Base-by-base conservation (phyloP, 176 grass and related monocot genomes). In the Phoenix roebelenii region DNA sequence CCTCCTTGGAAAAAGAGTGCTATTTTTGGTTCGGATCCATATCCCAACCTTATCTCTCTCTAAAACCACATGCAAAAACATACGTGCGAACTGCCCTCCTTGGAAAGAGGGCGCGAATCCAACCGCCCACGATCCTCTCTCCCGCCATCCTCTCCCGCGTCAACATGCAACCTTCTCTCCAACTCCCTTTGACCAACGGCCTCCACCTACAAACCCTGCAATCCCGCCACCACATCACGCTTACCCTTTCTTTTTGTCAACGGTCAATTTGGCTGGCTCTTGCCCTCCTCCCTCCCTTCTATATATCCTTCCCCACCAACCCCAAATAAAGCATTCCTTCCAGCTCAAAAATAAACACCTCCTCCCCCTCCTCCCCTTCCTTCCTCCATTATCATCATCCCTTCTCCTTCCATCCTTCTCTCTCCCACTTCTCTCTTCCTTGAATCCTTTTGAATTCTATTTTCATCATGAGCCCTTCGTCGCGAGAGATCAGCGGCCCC, bases 401-500 rank as follows among this genome's bases (percentile, higher is more conserved):
- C 60, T 70, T 50, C 67, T 63, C 55, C 25, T 15, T 57, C 55
- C 65, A 62, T 57, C 69, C 64, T 4, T 15, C 63, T 23, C n/a
- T 58, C 50, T 65, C 28, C n/a, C n/a, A n/a, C n/a, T n/a, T n/a
- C n/a, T 68, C 74, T 63, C 58, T 16, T 16, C 73, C 5, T 23
- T 55, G 28, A n/a, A 30, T 6, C 59, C 26, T 39, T 39, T 57
- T 49, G 44, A 32, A 7, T 25, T 64, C 4, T 17, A 16, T 3
- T 22, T 10, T 9, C 51, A 61, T 28, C 66, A 80, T 85, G 82
- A 76, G 76, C 72, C 82, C 76, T 58, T 72, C 67, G 23, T 58
- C 62, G 24, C 60, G 76, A 57, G 71, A 69, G 23, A 64, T 63
- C 54, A 18, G 15, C 51, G 24, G 24, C 25, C 5, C 59, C 12